phyloP scores from a whole-genome alignment of 305 asterid genomes.

The Rubia tinctorum region DNA sequence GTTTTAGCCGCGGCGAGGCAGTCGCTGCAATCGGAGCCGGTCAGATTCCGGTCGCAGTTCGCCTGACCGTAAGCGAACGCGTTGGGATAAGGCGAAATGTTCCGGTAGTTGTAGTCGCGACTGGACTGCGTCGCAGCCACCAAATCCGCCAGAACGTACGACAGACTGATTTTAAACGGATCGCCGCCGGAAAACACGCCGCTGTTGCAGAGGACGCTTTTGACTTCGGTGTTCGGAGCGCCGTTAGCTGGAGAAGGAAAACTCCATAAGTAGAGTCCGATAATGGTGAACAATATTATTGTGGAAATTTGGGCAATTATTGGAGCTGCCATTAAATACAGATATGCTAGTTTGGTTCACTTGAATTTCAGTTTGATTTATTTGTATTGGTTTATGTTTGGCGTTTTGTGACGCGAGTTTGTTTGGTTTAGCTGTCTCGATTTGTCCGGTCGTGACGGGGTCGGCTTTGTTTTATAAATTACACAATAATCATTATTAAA shows the following conservation, averaged over 20 bases:
- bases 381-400: not conserved
- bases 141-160: conserved; percentile 49
- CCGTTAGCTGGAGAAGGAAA: conserved; percentile 13
- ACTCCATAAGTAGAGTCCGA: conserved; percentile 4
- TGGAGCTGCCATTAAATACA: not conserved
- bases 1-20: conserved; percentile 61
- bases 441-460: not conserved
- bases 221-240: conserved; percentile 43
- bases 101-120: conserved; percentile 38
- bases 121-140: conserved; percentile 35
- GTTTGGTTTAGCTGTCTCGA: not conserved
- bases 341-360: not conserved
- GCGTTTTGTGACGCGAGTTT: not conserved
- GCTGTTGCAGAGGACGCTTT: conserved; percentile 40
- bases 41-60: conserved; percentile 39
- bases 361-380: not conserved
- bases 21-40: conserved; percentile 41
- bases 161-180: conserved; percentile 51
- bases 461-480: too few relatives aligned
- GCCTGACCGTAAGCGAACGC: conserved; percentile 80
- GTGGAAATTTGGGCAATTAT: not conserved
- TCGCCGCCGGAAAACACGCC: conserved; percentile 48
- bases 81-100: conserved; percentile 67
- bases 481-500: too few relatives aligned
- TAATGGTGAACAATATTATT: conserved; percentile 4